Evolutionary conservation across 495 filamentous ascomycete species (phyloP).

Genomic region (Neurospora sp.): DNA sequence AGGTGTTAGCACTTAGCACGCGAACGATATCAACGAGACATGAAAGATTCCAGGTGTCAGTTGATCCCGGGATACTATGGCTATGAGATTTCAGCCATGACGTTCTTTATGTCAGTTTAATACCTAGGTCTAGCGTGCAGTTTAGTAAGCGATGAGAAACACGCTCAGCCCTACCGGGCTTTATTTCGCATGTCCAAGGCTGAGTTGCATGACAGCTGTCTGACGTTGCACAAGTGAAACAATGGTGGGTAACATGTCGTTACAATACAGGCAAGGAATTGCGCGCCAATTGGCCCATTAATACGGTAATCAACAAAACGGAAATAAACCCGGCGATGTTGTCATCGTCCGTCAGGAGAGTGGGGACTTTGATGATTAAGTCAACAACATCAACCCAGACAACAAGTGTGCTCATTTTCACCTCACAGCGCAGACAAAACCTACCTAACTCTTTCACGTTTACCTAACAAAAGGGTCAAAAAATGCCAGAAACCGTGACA

Average conservation of each 20-base stretch:
- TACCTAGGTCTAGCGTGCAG: not conserved
- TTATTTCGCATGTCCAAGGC: not conserved
- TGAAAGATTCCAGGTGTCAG: not conserved
- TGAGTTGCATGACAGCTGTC: not conserved
- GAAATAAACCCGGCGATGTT: not conserved
- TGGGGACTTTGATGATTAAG: not conserved
- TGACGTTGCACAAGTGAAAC: not conserved
- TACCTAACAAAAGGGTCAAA: not conserved
- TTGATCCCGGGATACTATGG: not conserved
- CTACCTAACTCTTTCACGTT: not conserved
- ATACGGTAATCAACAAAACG: not conserved
- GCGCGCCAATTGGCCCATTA: not conserved
- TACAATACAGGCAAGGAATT: not conserved
- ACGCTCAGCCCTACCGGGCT: not conserved
- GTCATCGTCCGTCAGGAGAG: not conserved
- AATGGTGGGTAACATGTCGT: not conserved
- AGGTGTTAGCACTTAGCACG: not conserved
- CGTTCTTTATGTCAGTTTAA: not conserved
- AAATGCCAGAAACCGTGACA: not conserved
- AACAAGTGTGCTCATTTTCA: not conserved
- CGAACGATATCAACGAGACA: not conserved
- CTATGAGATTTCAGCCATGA: not conserved
- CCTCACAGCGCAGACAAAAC: not conserved
- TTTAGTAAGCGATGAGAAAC: not conserved
- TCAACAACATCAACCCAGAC: not conserved